Evolutionary conservation across 805 yeast genomes (phyloP).

Genomic region (Cephaloascus albidus): DNA sequence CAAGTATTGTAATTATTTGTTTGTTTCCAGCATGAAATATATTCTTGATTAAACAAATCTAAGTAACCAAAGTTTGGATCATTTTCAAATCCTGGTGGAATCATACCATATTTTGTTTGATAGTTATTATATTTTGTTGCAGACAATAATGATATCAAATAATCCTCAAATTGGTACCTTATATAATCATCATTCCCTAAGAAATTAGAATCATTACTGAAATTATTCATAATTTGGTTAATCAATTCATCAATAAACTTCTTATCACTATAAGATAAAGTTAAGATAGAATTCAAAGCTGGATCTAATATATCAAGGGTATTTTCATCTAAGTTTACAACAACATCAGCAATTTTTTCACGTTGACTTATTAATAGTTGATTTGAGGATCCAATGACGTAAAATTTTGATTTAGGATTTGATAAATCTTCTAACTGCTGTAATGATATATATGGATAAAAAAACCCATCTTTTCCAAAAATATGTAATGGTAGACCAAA

Average conservation of each 20-base stretch:
- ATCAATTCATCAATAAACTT: conserved; percentile 61
- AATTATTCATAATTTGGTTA: conserved; percentile 36
- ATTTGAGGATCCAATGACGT: conserved; percentile 82
- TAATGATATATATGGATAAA: conserved; percentile 89
- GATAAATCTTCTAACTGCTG: conserved; percentile 78
- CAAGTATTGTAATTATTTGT: conserved; percentile 29
- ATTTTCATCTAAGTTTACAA: conserved; percentile 62
- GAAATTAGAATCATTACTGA: conserved; percentile 23
- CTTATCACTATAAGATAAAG: conserved; percentile 42
- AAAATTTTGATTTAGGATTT: conserved; percentile 48
- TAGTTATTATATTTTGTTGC: conserved; percentile 64
- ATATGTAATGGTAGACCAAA: conserved; percentile 83
- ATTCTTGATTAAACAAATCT: conserved; percentile 19
- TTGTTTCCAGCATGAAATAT: conserved; percentile 20
- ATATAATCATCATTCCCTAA: conserved; percentile 69
- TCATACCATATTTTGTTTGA: conserved; percentile 22
- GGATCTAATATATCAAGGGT: conserved; percentile 34
- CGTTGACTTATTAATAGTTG: conserved; percentile 65
- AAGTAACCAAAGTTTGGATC: conserved; percentile 17
- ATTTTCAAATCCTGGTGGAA: conserved; percentile 32
- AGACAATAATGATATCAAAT: conserved; percentile 66
- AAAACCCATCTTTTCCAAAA: conserved; percentile 79
- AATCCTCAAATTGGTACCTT: conserved; percentile 84
- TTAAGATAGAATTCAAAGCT: conserved; percentile 21
- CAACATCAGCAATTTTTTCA: conserved; percentile 51